Base-by-base conservation (phyloP, 2,329 filamentous ascomycete species). In the Xylariaceae sp. region DNA sequence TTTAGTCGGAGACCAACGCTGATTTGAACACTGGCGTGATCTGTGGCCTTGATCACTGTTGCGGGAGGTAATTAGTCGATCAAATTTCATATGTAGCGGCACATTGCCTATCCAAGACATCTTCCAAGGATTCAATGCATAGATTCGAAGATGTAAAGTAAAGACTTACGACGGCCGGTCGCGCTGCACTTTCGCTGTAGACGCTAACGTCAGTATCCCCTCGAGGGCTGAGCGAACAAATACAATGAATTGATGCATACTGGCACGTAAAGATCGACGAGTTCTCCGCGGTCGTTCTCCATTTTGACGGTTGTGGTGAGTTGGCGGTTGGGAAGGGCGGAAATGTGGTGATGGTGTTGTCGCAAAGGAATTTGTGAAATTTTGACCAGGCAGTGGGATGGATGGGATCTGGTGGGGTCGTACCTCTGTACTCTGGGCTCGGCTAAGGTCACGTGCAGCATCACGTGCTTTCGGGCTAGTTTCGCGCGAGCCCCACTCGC, bases 201-300 rank as follows among this genome's bases (percentile, higher is more conserved):
- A 43, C 56, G 45, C 15, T 40, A 37, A 43, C 47, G 59, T 59
- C 43, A 49, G 53, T 26, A 3, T 47, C 56, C 42, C 53, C 13
- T 30, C n/a, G 2, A 51, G 2, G 3, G 18, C 19, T 21, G 12
- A 8, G 29, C 1, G 8, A 22, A 36, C n/a, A 1, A 42, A 16
- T 2, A 50, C 26, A 42, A 54, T 30, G 22, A 39, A 43, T 37
- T 16, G 41, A 21, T 13, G 39, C 48, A 51, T 58, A 64, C 61
- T 55, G 55, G 56, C 66, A 78, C 87, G 79, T 86, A 96, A 90
- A 96, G 91, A 82, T 97, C 92, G 78, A 97, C 94, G 81, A 96
- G 92, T 80, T 97, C 91, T 82, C 92, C 92, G 37, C 56, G 91
- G 84, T 97, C 94, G 91, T 99, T 99, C 86, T 99, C 94, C 94